phyloP scores from a whole-genome alignment of 225 moss, liverwort and hornwort genomes.

The Pleurozium schreberi region DNA sequence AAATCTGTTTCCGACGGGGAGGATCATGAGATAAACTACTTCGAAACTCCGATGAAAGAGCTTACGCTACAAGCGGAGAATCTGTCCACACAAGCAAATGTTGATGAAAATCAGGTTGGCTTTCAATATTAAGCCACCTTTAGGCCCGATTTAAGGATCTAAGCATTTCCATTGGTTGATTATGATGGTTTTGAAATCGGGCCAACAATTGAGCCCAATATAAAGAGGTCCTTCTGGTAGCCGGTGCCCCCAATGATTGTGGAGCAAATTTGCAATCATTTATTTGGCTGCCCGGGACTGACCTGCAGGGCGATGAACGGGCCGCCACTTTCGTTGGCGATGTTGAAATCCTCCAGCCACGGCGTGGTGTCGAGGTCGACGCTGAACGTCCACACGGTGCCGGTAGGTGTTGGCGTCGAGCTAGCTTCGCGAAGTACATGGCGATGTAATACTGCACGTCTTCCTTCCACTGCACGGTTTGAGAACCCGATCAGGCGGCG shows the following conservation, averaged over 20 bases:
- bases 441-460: background rate
- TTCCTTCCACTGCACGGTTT: background rate
- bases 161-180: background rate
- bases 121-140: too few species aligned
- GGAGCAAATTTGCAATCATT: background rate
- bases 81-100: too few species aligned
- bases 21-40: background rate
- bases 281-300: background rate
- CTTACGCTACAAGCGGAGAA: background rate
- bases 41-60: background rate
- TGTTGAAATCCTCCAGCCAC: background rate
- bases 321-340: background rate
- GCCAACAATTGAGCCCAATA: background rate
- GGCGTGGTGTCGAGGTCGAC: background rate
- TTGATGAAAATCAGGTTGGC: too few species aligned
- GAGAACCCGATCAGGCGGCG: background rate
- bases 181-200: background rate
- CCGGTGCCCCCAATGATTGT: background rate
- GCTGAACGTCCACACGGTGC: background rate
- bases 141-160: too few species aligned
- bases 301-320: background rate
- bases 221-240: background rate
- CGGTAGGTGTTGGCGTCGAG: background rate
- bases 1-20: background rate
- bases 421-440: slow-evolving; percentile 9